These are phyloP conservation scores for Cercophora samala DNA, from an alignment of 495 filamentous ascomycete genomes.

Conservation along the genomic window DNA sequence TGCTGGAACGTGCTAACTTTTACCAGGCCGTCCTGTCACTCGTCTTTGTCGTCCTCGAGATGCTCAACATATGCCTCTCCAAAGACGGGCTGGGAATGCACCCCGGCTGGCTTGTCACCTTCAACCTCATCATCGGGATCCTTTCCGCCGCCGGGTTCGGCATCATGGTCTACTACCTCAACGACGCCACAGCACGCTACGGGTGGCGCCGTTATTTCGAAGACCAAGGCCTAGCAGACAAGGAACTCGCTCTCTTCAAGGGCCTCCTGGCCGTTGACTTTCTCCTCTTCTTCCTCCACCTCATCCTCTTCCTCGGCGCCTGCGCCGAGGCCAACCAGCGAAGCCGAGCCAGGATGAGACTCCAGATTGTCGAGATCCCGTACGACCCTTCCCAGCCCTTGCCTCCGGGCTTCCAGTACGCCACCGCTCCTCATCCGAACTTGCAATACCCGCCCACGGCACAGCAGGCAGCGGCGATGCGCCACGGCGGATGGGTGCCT, in stretches of 20 bases:
- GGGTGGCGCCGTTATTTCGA: constrained; percentile 8
- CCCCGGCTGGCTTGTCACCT: constrained; percentile 38
- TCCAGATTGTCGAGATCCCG: constrained; percentile 12
- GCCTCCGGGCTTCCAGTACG: not conserved
- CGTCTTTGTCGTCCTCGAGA: constrained; percentile 37
- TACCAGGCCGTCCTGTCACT: constrained; percentile 33
- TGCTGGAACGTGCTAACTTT: constrained; percentile 2
- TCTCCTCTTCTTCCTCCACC: constrained; percentile 29
- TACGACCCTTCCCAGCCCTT: constrained; percentile 12
- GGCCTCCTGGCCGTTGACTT: constrained; percentile 24
- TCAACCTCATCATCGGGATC: constrained; percentile 37
- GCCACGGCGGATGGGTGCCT: not conserved
- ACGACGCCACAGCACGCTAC: not conserved
- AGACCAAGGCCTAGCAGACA: constrained; percentile 13
- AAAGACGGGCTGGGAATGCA: constrained; percentile 32
- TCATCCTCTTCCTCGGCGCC: constrained; percentile 44
- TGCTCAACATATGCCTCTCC: constrained; percentile 31
- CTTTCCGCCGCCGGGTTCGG: constrained; percentile 21
- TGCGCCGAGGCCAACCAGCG: constrained; percentile 41
- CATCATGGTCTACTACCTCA: constrained; percentile 18
- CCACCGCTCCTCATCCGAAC: not conserved
- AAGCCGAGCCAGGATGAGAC: constrained; percentile 20
- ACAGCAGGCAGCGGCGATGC: not conserved
- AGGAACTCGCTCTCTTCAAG: constrained; percentile 13
- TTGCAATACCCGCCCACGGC: not conserved